Evolutionary conservation across 1,139 yeast species (phyloP), one percentile per base, ranked within the genome.

Genomic region (Waltiozyma sp.): DNA sequence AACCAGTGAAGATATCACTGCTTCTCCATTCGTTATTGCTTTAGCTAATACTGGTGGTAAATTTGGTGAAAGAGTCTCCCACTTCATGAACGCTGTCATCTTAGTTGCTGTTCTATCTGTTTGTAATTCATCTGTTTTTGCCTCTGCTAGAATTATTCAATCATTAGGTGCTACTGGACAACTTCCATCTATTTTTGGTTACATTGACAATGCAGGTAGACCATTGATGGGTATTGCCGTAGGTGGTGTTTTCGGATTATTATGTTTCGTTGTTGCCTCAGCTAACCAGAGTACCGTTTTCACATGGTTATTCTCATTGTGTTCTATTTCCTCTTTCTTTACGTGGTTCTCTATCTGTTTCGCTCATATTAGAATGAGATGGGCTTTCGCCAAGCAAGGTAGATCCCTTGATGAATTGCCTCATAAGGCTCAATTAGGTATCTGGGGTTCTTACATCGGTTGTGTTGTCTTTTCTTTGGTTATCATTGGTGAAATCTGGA

Each of bases 301-400:
- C 60, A 68, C 71, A 49, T 81, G 89, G 88, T 62, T 81, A 54
- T 64, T 78, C 59, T 74, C 84, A 24, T 59, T 82, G 33, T 81
- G 85, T 44, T 82, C 86, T 24, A 62, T 80, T 43, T 77, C 82
- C 37, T 83, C 84, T 38, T 70, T 80, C 52, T 75, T 79, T 59
- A 77, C 85, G 18, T 81, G 88, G 89, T 71, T 68, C 35, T 73
- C 80, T 38, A 77, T 80, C 48, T 75, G 80, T 58, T 53, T 77
- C 40, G 72, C 80, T 50, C 83, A 75, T 53, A 64, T 80, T 43
- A 70, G 87, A 57, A 79, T 80, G 60, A 75, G 88, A 67, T 61
- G 68, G 47, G 86, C 85, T 2, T 61, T 80, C 54, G 54, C 57
- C 10, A 74, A 62, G 9, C 80, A 76, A 61, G 79, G 80, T 40